Conservation (phyloP, 106 monocot genomes). For the Apostasia ramifera region DNA sequence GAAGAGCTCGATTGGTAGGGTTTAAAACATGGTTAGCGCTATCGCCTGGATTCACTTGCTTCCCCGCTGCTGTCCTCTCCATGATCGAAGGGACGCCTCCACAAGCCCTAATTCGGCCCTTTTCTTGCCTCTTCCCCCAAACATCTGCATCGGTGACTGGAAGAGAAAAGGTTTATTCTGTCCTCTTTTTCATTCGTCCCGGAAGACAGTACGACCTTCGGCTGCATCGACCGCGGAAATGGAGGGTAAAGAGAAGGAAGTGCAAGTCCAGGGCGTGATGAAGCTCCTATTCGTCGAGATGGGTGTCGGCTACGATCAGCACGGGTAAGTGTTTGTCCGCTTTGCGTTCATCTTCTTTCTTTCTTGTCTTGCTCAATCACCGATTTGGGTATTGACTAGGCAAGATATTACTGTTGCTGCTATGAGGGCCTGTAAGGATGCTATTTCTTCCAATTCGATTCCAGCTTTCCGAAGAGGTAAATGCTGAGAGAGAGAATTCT, state of each 20-base stretch:
- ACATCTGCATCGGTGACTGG: neutral
- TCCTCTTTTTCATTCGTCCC: neutral
- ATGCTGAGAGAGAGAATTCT: neutral
- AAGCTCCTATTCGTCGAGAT: slow-evolving; percentile 97
- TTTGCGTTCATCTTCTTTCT: neutral
- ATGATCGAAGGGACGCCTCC: too few relatives aligned
- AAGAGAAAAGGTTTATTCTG: neutral
- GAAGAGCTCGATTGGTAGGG: too few relatives aligned
- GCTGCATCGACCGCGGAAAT: slow-evolving; percentile 6
- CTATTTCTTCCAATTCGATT: slow-evolving; percentile 94
- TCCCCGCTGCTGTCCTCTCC: too few relatives aligned
- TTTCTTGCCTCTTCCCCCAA: too few relatives aligned
- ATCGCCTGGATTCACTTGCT: too few relatives aligned
- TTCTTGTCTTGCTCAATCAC: neutral
- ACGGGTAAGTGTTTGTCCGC: slow-evolving; percentile 37
- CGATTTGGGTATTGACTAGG: slow-evolving; percentile 12
- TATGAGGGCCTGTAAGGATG: slow-evolving; percentile 87
- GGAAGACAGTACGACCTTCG: neutral
- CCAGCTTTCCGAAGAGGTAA: slow-evolving; percentile 86
- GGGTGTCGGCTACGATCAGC: slow-evolving; percentile 99
- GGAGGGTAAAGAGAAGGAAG: neutral
- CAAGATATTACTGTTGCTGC: slow-evolving; percentile 91
- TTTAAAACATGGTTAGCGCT: too few relatives aligned
- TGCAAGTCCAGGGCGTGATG: slow-evolving; percentile 23
- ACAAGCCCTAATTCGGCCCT: too few relatives aligned